These are phyloP conservation scores for Arachnopeziza araneosa DNA, from an alignment of 2,329 filamentous ascomycete species.

Conservation along the genomic window DNA sequence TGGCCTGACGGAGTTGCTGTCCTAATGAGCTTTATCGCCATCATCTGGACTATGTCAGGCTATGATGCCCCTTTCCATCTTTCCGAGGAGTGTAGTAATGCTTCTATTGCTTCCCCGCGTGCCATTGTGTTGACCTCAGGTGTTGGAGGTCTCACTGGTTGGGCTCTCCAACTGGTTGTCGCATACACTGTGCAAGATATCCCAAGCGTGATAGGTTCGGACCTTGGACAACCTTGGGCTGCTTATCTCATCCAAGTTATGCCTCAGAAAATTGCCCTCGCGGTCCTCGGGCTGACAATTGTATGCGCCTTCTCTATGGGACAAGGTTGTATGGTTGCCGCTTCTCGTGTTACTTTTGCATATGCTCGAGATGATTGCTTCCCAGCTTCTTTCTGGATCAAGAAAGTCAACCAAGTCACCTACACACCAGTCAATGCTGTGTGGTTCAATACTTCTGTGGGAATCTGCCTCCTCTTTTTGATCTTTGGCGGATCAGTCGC, in stretches of 20 bases:
- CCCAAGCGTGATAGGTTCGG: conserved; percentile 47
- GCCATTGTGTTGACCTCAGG: conserved; percentile 66
- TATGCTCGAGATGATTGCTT: conserved; percentile 66
- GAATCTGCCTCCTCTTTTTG: conserved; percentile 52
- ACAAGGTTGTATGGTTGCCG: conserved; percentile 61
- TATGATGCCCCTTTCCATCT: conserved; percentile 68
- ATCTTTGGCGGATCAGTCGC: conserved; percentile 56
- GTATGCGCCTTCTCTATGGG: conserved; percentile 65
- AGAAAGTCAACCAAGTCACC: conserved; percentile 51
- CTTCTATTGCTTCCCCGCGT: conserved; percentile 62
- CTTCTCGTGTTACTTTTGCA: conserved; percentile 61
- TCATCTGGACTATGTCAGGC: conserved; percentile 65
- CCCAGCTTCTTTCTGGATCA: conserved; percentile 53
- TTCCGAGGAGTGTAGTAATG: conserved; percentile 71
- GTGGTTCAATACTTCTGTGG: conserved; percentile 55
- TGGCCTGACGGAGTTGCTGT: conserved; percentile 63
- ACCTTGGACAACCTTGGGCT: conserved; percentile 63
- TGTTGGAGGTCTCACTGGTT: conserved; percentile 62
- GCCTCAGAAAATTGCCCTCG: conserved; percentile 51
- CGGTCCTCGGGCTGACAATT: conserved; percentile 56
- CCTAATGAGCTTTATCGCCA: conserved; percentile 65
- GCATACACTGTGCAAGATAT: conserved; percentile 64
- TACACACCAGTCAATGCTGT: conserved; percentile 63
- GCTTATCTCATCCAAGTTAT: conserved; percentile 62
- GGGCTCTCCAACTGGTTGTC: conserved; percentile 67